Evolutionary conservation across 1,284 basidiomycete species (phyloP).

Genomic region (Fomitopsis schrenkii): DNA sequence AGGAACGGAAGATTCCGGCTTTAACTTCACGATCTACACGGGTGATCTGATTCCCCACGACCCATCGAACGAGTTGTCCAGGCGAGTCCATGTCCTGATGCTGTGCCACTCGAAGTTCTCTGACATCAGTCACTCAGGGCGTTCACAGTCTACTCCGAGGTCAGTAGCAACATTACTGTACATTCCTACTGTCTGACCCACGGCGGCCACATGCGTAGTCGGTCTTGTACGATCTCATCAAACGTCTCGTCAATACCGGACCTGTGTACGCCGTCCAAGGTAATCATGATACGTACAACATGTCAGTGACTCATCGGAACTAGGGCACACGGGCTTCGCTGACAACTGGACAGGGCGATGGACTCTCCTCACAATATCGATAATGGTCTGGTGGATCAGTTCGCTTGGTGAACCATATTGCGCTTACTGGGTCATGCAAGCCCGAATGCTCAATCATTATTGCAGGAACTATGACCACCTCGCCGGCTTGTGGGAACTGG

Average conservation of each 20-base stretch:
- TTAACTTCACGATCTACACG: slow-evolving; percentile 69
- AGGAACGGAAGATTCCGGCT: slow-evolving; percentile 53
- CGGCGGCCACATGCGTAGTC: slow-evolving; percentile 33
- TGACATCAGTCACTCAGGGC: slow-evolving; percentile 13
- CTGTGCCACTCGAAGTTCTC: background rate
- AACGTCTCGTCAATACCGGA: slow-evolving; percentile 52
- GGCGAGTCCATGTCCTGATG: slow-evolving; percentile 29
- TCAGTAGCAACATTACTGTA: slow-evolving; percentile 15
- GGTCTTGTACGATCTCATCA: slow-evolving; percentile 63
- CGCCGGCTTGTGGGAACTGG: slow-evolving; percentile 62
- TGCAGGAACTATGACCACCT: slow-evolving; percentile 74
- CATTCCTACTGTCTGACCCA: background rate
- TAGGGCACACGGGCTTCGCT: too few relatives aligned
- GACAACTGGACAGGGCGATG: slow-evolving; percentile 41
- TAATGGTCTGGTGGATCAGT: slow-evolving; percentile 50
- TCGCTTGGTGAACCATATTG: slow-evolving; percentile 48
- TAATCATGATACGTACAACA: slow-evolving; percentile 71
- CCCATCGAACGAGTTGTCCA: slow-evolving; percentile 56
- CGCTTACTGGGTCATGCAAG: background rate
- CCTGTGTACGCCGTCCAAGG: slow-evolving; percentile 71
- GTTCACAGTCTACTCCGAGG: slow-evolving; percentile 50
- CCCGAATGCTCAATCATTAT: background rate
- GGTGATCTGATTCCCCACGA: slow-evolving; percentile 79
- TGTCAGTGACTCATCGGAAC: slow-evolving; percentile 29
- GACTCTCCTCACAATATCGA: slow-evolving; percentile 59